A percentile compares a stretch with the other conserved stretches of the same genome.
phyloP scores from a whole-genome alignment of 148 eudicot species.

The Rhododendron vialii region DNA sequence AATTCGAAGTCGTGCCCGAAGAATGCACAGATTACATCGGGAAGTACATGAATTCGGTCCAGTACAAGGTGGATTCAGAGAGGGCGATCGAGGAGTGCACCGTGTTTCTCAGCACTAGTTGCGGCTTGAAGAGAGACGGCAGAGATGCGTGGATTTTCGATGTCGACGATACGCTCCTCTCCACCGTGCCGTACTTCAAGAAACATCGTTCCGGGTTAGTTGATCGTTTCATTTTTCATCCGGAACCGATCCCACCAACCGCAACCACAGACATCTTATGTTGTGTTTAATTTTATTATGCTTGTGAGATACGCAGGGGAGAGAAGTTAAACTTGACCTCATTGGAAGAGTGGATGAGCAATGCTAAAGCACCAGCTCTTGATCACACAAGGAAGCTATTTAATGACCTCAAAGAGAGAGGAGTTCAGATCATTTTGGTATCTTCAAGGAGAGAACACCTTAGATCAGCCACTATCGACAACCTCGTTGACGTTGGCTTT shows the following conservation, averaged over 20 bases:
- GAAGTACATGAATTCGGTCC: constrained; percentile 45
- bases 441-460: constrained; percentile 43
- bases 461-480: constrained; percentile 42
- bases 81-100: constrained; percentile 30
- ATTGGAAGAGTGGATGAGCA: constrained; percentile 44
- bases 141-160: constrained; percentile 50
- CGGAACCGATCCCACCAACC: background rate
- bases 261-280: background rate
- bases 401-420: constrained; percentile 35
- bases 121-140: constrained; percentile 30
- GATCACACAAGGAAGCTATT: constrained; percentile 32
- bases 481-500: constrained; percentile 39
- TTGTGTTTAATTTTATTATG: background rate
- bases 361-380: constrained; percentile 35
- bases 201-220: constrained; percentile 37
- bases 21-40: constrained; percentile 36
- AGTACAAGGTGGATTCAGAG: constrained; percentile 35
- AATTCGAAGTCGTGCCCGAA: constrained; percentile 35
- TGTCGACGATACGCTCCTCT: constrained; percentile 42
- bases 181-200: constrained; percentile 48
- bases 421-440: constrained; percentile 33
- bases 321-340: constrained; percentile 38
- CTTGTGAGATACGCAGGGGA: constrained; percentile 18
- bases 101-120: constrained; percentile 30
- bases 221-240: background rate